phyloP scores from a whole-genome alignment of 495 filamentous ascomycete genomes.

The Choiromyces venosus region DNA sequence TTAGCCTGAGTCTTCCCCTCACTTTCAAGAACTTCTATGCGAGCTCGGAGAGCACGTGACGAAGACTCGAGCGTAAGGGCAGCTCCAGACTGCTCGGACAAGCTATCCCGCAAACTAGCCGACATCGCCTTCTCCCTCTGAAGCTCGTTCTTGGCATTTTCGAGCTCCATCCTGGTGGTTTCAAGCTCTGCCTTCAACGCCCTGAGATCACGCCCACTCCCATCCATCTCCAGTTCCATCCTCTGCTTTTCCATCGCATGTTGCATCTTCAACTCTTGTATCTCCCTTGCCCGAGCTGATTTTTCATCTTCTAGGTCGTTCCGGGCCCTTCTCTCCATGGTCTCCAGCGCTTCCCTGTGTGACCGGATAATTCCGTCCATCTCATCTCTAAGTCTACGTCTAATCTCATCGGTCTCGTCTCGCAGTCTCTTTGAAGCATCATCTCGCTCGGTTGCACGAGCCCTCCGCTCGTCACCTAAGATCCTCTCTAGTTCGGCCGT shows the following conservation, averaged over 20 bases:
- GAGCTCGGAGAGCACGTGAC: conserved; percentile 65
- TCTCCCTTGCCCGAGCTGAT: conserved; percentile 54
- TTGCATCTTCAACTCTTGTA: conserved; percentile 59
- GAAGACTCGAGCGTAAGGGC: conserved; percentile 65
- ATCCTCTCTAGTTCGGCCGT: conserved; percentile 31
- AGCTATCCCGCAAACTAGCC: conserved; percentile 53
- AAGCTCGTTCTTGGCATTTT: conserved; percentile 55
- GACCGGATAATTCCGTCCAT: conserved; percentile 42
- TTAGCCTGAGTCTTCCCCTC: conserved; percentile 78
- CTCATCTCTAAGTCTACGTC: conserved; percentile 37
- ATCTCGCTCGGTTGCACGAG: conserved; percentile 35
- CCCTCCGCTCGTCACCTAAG: conserved; percentile 37
- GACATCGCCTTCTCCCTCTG: conserved; percentile 58
- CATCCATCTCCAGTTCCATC: conserved; percentile 56
- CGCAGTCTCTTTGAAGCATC: conserved; percentile 34
- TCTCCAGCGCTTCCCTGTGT: conserved; percentile 51
- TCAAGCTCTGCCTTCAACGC: conserved; percentile 50
- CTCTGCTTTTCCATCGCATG: conserved; percentile 60
- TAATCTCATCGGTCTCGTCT: conserved; percentile 39
- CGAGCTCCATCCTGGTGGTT: conserved; percentile 45
- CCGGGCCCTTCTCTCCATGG: conserved; percentile 49
- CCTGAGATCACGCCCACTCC: conserved; percentile 57
- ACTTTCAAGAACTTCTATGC: conserved; percentile 81
- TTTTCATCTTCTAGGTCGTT: conserved; percentile 63
- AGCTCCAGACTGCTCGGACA: conserved; percentile 60